Base-by-base conservation (phyloP, 495 filamentous ascomycete species). In the Xylaria nigripes region DNA sequence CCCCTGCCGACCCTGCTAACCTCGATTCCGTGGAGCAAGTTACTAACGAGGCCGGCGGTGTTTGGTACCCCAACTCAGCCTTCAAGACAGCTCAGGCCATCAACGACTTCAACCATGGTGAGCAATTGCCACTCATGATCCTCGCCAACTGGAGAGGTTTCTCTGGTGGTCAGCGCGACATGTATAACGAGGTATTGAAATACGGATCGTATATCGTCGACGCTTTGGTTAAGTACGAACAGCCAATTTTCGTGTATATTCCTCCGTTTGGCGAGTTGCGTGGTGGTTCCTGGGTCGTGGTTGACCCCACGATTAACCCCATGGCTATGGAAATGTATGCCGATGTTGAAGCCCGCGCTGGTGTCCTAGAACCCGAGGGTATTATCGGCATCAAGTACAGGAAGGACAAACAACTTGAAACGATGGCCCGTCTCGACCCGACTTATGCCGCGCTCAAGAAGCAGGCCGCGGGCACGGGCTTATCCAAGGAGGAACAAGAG, bases 171-270 rank as follows among this genome's bases (percentile, higher is more conserved):
- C 93, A 98, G 74, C 88, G 90, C 62, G 93, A 98, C 70, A 98
- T 98, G 93, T 98, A 95, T 83, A 95, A 96, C 74, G 93, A 98
- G 72, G 94, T 98, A 8, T 83, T 98, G 69, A 98, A 98, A 78
- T 98, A 98, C 67, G 93, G 93, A 61, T 95, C 90, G 13, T 96
- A 91, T 80, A 98, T 98, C 62, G 93, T 98, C 56, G 93, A 98
- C 68, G 91, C 93, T 41, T 82, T 98, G 27, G 90, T 96, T 79
- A 93, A 95, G 71, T 97, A 89, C 64, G 90, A 97, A 80, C 93
- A 98, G 75, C 93, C 93, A 13, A 84, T 97, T 64, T 96, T 98
- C 70, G 87, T 98, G 44, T 98, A 98, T 75, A 98, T 98, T 68
- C 93, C 93, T 59, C 93, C 93, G 5, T 87, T 84, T 70, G 93